phyloP scores from a whole-genome alignment of 2,329 filamentous ascomycete species.

The Mollisia scopiformis region DNA sequence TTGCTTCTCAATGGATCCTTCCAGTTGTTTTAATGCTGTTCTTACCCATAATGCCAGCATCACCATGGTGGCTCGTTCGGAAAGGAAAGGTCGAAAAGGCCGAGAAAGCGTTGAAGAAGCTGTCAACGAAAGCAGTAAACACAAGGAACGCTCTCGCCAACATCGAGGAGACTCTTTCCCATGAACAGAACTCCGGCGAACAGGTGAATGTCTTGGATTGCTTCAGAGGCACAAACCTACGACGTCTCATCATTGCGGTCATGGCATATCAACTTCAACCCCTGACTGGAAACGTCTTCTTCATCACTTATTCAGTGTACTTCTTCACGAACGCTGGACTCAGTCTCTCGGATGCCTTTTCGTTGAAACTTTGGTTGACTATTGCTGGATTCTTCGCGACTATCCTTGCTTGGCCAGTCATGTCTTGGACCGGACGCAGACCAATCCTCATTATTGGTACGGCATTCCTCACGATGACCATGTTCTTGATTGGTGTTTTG shows the following conservation, averaged over 20 bases:
- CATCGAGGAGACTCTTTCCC: not conserved
- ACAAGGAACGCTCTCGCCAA: not conserved
- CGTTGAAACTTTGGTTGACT: constrained; percentile 2
- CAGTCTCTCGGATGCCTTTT: not conserved
- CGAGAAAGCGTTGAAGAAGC: not conserved
- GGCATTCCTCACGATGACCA: not conserved
- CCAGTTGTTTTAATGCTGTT: not conserved
- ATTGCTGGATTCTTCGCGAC: constrained; percentile 2
- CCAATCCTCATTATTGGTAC: constrained; percentile 3
- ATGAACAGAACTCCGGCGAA: not conserved
- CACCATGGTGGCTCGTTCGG: constrained; percentile 3
- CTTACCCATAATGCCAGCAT: constrained; percentile 4
- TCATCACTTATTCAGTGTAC: constrained; percentile 4
- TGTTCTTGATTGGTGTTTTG: constrained; percentile 2
- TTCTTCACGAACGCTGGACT: constrained; percentile 5
- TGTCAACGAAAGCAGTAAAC: constrained; percentile 1
- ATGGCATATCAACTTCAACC: constrained; percentile 7
- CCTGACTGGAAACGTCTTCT: constrained; percentile 1
- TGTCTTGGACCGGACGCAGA: constrained; percentile 1
- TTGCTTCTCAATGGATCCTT: constrained; percentile 2
- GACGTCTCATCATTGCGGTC: not conserved
- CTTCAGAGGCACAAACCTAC: constrained; percentile 1
- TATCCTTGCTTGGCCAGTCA: constrained; percentile 2
- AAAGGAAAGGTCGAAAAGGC: constrained; percentile 1
- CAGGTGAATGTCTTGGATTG: constrained; percentile 1